A percentile compares a stretch with the other conserved stretches of the same genome.
These are phyloP conservation scores for Serendipita sp. DNA, from an alignment of 1,284 basidiomycete species.

Conservation along the genomic window DNA sequence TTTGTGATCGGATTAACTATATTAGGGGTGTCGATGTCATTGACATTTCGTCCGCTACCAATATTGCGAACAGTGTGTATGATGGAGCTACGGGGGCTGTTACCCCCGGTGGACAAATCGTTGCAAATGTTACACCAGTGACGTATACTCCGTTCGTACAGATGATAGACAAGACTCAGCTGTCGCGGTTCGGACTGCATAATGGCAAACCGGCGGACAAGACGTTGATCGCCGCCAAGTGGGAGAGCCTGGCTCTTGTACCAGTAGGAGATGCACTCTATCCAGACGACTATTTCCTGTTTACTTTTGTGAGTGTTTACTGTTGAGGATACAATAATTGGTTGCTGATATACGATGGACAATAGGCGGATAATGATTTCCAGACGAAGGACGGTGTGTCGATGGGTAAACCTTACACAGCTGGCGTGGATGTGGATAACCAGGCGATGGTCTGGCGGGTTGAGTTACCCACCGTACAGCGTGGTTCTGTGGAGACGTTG, in stretches of 20 bases:
- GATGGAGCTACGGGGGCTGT: constrained; percentile 41
- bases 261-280: constrained; percentile 34
- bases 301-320: constrained; percentile 33
- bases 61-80: constrained; percentile 45
- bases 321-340: neutral
- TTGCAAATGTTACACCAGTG: constrained; percentile 36
- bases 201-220: constrained; percentile 32
- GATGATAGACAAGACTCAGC: constrained; percentile 34
- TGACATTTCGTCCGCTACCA: constrained; percentile 42
- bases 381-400: constrained; percentile 42
- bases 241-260: constrained; percentile 51
- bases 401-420: constrained; percentile 37
- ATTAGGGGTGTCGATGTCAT: constrained; percentile 40
- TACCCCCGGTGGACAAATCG: constrained; percentile 35
- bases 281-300: constrained; percentile 54
- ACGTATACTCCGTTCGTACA: constrained; percentile 43
- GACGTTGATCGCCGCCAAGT: constrained; percentile 50
- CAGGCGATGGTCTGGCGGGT: constrained; percentile 55
- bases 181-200: constrained; percentile 49
- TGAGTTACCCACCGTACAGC: constrained; percentile 34
- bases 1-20: constrained; percentile 1
- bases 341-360: constrained; percentile 25
- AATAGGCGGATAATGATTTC: constrained; percentile 52
- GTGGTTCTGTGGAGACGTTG: constrained; percentile 15
- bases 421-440: constrained; percentile 42